These are phyloP conservation scores for Psidium guajava DNA, from an alignment of 345 rosid genomes.

Conservation along the genomic window DNA sequence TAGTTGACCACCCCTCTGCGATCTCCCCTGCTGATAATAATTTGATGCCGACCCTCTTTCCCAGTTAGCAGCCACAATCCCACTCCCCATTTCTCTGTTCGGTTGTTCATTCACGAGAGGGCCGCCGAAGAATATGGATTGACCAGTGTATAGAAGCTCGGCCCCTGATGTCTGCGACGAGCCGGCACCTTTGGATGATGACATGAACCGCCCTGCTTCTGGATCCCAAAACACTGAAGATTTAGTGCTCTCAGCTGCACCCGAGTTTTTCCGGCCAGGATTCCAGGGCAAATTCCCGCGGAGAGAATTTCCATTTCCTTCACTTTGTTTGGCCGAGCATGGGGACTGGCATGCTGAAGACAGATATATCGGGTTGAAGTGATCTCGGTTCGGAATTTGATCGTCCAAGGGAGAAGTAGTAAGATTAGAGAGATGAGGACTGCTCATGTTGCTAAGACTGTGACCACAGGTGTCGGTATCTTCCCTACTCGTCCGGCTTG, in stretches of 20 bases:
- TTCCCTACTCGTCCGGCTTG: conserved; percentile 50
- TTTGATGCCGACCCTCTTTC: conserved; percentile 33
- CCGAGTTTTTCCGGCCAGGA: conserved; percentile 26
- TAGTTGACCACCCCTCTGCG: conserved; percentile 69
- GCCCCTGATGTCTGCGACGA: conserved; percentile 29
- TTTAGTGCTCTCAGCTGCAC: conserved; percentile 24
- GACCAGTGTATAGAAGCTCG: conserved; percentile 48
- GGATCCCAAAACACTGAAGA: conserved; percentile 78
- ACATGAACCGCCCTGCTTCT: conserved; percentile 75
- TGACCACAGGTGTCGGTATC: conserved; percentile 43
- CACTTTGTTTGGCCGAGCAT: conserved; percentile 24
- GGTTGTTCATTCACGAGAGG: conserved; percentile 41
- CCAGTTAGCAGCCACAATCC: conserved; percentile 9
- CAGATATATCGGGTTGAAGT: conserved; percentile 68
- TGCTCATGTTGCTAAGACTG: conserved; percentile 47
- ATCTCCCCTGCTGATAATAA: conserved; percentile 50
- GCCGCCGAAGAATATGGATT: conserved; percentile 57
- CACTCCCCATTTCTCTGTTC: conserved; percentile 22
- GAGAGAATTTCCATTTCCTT: conserved; percentile 10
- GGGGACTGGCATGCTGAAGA: conserved; percentile 54
- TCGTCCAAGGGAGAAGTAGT: conserved; percentile 31
- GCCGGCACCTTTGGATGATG: conserved; percentile 26
- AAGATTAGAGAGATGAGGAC: conserved; percentile 36
- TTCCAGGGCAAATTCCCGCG: conserved; percentile 9
- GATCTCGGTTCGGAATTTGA: conserved; percentile 40